Conservation (phyloP, 1,139 yeast species). For the Hansenula anomala region DNA sequence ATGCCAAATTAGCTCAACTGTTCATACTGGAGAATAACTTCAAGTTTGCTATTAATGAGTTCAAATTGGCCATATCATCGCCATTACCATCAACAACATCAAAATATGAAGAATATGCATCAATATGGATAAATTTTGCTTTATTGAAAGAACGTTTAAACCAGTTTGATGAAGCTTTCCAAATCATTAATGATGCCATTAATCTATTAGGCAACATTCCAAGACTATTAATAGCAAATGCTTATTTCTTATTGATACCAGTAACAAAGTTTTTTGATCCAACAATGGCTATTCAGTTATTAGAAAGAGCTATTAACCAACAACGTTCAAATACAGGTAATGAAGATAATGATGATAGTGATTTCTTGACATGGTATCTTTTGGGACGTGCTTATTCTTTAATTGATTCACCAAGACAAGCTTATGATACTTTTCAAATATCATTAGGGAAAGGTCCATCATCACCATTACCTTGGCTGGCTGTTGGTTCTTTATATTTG, state of each 20-base stretch:
- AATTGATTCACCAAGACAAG: slow-evolving; percentile 42
- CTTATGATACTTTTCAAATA: slow-evolving; percentile 54
- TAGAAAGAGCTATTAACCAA: slow-evolving; percentile 33
- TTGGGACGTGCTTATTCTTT: slow-evolving; percentile 49
- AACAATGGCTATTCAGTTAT: slow-evolving; percentile 31
- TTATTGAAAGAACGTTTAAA: slow-evolving; percentile 46
- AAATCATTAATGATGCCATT: slow-evolving; percentile 44
- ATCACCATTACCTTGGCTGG: slow-evolving; percentile 59
- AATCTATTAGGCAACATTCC: slow-evolving; percentile 39
- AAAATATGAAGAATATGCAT: slow-evolving; percentile 40
- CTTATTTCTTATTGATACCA: slow-evolving; percentile 35
- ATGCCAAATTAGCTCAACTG: slow-evolving; percentile 49
- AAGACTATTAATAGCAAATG: slow-evolving; percentile 41
- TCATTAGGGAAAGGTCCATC: slow-evolving; percentile 52
- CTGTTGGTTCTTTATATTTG: slow-evolving; percentile 57
- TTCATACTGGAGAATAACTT: slow-evolving; percentile 48
- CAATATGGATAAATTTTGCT: slow-evolving; percentile 49
- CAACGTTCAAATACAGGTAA: slow-evolving; percentile 22
- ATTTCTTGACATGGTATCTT: slow-evolving; percentile 50
- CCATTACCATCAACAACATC: slow-evolving; percentile 42
- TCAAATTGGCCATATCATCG: slow-evolving; percentile 42
- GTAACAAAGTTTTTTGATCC: slow-evolving; percentile 27
- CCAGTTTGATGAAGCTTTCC: slow-evolving; percentile 42
- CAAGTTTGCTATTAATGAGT: slow-evolving; percentile 42
- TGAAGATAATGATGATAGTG: slow-evolving; percentile 28